Evolutionary conservation across 164 flowering plant species (phyloP), one percentile per base, ranked within the genome.

Genomic region (Sextonia rubra): DNA sequence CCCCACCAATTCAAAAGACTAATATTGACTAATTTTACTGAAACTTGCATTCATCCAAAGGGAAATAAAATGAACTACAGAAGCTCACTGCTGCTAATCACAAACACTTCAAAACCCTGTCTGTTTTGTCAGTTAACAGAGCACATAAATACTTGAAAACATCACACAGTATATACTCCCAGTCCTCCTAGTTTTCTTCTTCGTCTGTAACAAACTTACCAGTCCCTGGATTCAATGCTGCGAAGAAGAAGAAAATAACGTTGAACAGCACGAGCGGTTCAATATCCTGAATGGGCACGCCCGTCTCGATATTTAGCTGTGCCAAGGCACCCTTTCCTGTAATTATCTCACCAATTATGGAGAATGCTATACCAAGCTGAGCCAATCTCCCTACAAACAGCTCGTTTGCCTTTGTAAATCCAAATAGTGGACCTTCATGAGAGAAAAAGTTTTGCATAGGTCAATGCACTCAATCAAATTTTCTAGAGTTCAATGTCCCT

Each of bases 351-450:
- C 99, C 99, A 44, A 95, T 95, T 47, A 95, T 64, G 2, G 99
- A 95, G 90, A 95, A 95, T 1, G 93, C 99, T 52, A 95, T 82
- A 0, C 99, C 99, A 76, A 95, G 80, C 79, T 95, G 99, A n/a
- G 99, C 99, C 83, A 95, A 80, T 84, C 98, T 91, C 70, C 99
- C 99, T 1, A 95, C 99, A 69, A 94, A 94, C 17, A 94, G 89
- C 88, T 94, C 99, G 47, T 94, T 94, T 20, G 99, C 52, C 84
- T 94, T 94, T 32, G 99, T 94, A 79, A 94, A 94, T 79, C 99
- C 99, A 49, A 94, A 94, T 27, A 92, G 72, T 24, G 98, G 99
- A 77, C 99, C 98, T 90, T 73, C 6, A 37, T 7, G 11, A 37
- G 11, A 37, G 44, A 7, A 37, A 37, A 37, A 37, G 6, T 7